Percentiles rank a stretch among this genome's conserved stretches.
Evolutionary conservation across 805 yeast genomes (phyloP).

Genomic region (Ogataea parapolymorpha): DNA sequence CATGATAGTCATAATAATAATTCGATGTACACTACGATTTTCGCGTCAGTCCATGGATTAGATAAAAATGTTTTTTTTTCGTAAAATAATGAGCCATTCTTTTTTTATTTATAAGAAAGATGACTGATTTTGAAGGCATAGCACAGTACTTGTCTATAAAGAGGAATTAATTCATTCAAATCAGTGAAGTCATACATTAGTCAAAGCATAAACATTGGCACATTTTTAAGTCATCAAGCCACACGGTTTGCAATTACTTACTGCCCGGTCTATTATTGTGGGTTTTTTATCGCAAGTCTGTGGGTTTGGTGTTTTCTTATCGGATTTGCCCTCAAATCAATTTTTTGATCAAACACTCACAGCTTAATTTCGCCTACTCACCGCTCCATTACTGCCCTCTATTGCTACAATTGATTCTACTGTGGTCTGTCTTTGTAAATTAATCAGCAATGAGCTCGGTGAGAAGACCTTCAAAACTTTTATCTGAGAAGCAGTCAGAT

Average conservation of each 20-base stretch:
- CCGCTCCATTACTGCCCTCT: too few relatives aligned
- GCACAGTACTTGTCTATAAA: constrained; percentile 1
- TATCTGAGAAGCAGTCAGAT: constrained; percentile 32
- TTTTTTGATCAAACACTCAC: background rate
- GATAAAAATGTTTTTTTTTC: background rate
- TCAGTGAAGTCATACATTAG: too few relatives aligned
- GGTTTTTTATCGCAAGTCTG: background rate
- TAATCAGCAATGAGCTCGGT: constrained; percentile 6
- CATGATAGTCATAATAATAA: constrained; percentile 1
- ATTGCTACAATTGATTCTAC: too few relatives aligned
- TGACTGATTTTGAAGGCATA: constrained; percentile 7
- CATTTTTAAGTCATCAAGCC: background rate
- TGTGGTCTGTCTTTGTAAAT: too few relatives aligned
- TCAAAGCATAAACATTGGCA: background rate
- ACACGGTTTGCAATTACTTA: too few relatives aligned
- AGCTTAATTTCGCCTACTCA: too few relatives aligned
- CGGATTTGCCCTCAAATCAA: constrained; percentile 11
- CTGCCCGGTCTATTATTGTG: background rate
- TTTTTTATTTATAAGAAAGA: constrained; percentile 9
- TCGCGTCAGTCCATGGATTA: background rate
- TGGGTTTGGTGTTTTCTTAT: constrained; percentile 5
- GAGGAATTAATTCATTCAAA: background rate
- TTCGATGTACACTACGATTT: constrained; percentile 1
- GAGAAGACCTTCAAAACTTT: constrained; percentile 21
- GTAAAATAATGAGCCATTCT: background rate